Base-by-base conservation (phyloP, 2,329 filamentous ascomycete species). In the Cladosporium sp. region DNA sequence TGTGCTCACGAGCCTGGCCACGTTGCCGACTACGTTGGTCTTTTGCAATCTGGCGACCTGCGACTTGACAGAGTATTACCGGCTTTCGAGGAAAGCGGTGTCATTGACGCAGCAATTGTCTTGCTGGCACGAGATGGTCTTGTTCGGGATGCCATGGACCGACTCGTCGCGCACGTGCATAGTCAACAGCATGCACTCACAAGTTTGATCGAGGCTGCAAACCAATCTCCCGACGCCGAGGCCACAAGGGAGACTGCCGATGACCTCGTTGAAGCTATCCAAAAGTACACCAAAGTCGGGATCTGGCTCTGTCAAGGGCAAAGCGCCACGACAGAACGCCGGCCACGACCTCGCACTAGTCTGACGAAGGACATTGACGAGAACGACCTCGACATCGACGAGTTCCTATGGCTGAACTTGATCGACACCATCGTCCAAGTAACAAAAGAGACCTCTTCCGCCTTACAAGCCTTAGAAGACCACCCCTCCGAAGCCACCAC, bases 261-360 rank as follows among this genome's bases (percentile, higher is more conserved):
- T 64, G 90, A 93, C 65, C 83, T 97, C 1, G 83, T 97, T 4
- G 86, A 88, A 65, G 88, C 90, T 0, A 80, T 99, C 21, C 89
- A 96, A 67, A 97, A 96, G 76, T 98, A 97, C 78, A 88, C 90
- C 1, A 89, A 93, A 69, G 92, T 99, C 1, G 95, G 96, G 16
- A 94, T 96, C 59, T 99, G 95, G 95, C 82, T 99, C 14, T 98
- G 95, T 72, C 92, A 96, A 77, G 88, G 90, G 1, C 92, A 97
- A 75, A 92, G 87, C 58, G 91, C 90, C 72, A 85, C 84, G 0
- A 68, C 69, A 7, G 51, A 70, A n/a, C 70, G 74, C 2, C 65
- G 66, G 23, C 70, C 71, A 28, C 71, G 75, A 51, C 75, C 74
- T 23, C 70, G 78, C 71, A 71, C 77, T 68, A 71, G 78, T 70